Evolutionary conservation across 352 stramenopile genomes (phyloP).

Genomic region (Globisporangium mamillatum): DNA sequence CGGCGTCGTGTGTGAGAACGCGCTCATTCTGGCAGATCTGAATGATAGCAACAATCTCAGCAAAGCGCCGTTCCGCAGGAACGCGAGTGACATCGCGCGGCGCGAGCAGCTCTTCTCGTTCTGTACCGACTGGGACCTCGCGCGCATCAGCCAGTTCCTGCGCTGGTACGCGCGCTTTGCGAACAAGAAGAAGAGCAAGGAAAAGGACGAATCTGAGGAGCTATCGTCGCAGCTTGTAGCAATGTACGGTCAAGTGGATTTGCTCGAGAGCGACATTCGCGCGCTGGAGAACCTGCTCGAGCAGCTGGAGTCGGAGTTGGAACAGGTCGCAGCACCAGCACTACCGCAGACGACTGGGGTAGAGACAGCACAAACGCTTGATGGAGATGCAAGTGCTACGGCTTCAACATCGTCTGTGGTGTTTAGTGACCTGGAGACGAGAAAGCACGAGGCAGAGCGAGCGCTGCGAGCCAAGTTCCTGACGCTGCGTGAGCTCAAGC

Average conservation of each 20-base stretch:
- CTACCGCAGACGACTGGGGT: not conserved
- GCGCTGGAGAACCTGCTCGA: constrained; percentile 34
- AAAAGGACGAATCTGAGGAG: constrained; percentile 1
- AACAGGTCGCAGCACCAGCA: not conserved
- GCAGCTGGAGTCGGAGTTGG: constrained; percentile 40
- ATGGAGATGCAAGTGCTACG: constrained; percentile 11
- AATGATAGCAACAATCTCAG: not conserved
- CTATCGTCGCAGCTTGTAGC: constrained; percentile 17
- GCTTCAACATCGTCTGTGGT: not conserved
- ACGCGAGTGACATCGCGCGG: constrained; percentile 35
- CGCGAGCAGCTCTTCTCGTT: constrained; percentile 54
- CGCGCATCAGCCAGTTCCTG: constrained; percentile 46
- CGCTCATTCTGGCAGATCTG: constrained; percentile 11
- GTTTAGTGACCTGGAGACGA: constrained; percentile 21
- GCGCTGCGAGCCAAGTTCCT: constrained; percentile 34
- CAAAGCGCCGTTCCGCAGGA: constrained; percentile 22
- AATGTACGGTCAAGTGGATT: constrained; percentile 31
- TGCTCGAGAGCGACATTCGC: constrained; percentile 28
- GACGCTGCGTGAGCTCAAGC: constrained; percentile 32
- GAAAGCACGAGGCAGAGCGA: constrained; percentile 20
- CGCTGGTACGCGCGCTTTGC: constrained; percentile 55
- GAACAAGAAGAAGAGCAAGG: not conserved
- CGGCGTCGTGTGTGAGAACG: constrained; percentile 35
- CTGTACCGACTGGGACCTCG: constrained; percentile 58
- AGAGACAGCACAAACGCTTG: not conserved